These are phyloP conservation scores for Dactylellina drechsleri DNA, from an alignment of 2,329 filamentous ascomycete genomes.

Conservation along the genomic window DNA sequence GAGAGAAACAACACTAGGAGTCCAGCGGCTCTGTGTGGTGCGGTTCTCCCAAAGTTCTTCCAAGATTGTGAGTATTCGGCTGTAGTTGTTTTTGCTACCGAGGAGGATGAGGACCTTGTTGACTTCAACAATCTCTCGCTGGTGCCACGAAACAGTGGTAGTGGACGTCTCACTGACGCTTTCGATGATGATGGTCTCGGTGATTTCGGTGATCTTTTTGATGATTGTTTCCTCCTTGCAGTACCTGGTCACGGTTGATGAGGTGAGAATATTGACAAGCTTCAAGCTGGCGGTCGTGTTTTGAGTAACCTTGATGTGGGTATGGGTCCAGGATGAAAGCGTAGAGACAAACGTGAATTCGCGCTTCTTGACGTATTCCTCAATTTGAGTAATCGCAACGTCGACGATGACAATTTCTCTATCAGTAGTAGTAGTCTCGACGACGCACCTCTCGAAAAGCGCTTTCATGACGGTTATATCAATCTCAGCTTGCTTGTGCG, in stretches of 20 bases:
- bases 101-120: slow-evolving; percentile 39
- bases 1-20: slow-evolving; percentile 64
- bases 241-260: slow-evolving; percentile 13
- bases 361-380: slow-evolving; percentile 27
- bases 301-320: slow-evolving; percentile 30
- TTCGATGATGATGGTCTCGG: slow-evolving; percentile 30
- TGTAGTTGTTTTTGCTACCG: slow-evolving; percentile 25
- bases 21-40: slow-evolving; percentile 64
- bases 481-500: slow-evolving; percentile 5
- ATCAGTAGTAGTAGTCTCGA: slow-evolving; percentile 22
- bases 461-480: slow-evolving; percentile 16
- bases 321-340: slow-evolving; percentile 25
- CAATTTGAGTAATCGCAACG: slow-evolving; percentile 25
- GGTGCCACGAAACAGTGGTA: slow-evolving; percentile 23
- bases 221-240: slow-evolving; percentile 39
- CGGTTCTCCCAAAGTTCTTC: slow-evolving; percentile 65
- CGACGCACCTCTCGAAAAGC: slow-evolving; percentile 32
- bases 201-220: slow-evolving; percentile 36
- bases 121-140: slow-evolving; percentile 19
- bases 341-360: slow-evolving; percentile 26
- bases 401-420: slow-evolving; percentile 23
- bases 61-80: slow-evolving; percentile 59
- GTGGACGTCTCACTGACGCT: slow-evolving; percentile 26
- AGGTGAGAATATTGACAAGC: slow-evolving; percentile 31
- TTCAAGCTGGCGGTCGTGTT: slow-evolving; percentile 29